Evolutionary conservation across 202 grass and related monocot species (phyloP), one percentile per base, ranked within the genome.

Genomic region (Dendrocalamus latiflorus): DNA sequence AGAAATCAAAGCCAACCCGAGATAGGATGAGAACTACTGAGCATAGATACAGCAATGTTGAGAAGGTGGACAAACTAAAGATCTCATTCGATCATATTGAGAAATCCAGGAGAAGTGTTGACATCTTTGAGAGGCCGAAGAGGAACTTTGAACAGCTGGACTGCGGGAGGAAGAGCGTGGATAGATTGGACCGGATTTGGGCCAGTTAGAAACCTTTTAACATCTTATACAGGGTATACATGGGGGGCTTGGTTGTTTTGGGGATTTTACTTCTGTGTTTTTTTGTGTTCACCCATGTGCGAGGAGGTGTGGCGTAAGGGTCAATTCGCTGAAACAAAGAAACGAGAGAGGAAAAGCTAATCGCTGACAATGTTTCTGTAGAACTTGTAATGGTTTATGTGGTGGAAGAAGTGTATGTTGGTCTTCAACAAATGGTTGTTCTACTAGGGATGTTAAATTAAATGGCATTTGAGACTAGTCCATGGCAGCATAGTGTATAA

Each of bases 171-270:
- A 94, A 94, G 79, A 94, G 90, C 15, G 75, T 94, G 16, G 93
- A 94, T 78, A 89, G 93, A 81, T 81, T 94, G 85, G 93, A 94
- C 74, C 84, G 93, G 77, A 77, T 94, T 76, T 94, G 93, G 93
- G 93, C 93, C 43, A 76, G 93, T 74, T 94, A 44, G 64, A 83
- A 70, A 50, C 16, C 34, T 9, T 49, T 83, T 79, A 68, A 70
- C 78, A 77, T 81, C 72, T n/a, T n/a, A n/a, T n/a, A n/a, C n/a
- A n/a, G n/a, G n/a, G n/a, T n/a, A n/a, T n/a, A n/a, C n/a, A n/a
- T 68, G 77, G 89, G 76, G 76, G 63, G 57, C 30, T 66, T 71
- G 48, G 22, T 81, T 76, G 84, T 84, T 84, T 81, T 91, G 64
- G 56, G 64, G 39, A 25, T 72, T 87, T 77, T 87, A 77, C 65